These are phyloP conservation scores for Macadamia integrifolia DNA, from an alignment of 164 flowering plant genomes.

Conservation along the genomic window DNA sequence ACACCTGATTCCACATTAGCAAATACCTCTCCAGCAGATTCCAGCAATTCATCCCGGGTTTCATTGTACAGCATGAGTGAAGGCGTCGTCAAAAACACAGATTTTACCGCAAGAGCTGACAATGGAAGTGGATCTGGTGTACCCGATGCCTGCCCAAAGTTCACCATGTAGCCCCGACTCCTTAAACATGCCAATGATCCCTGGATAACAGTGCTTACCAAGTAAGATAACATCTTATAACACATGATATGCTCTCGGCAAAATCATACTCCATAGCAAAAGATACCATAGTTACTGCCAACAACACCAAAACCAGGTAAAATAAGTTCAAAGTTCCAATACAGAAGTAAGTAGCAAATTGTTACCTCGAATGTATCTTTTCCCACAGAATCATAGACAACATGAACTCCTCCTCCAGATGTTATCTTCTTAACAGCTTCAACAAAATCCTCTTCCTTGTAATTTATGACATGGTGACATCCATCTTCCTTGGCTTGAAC, in stretches of 20 bases:
- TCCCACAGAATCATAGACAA: slow-evolving; percentile 33
- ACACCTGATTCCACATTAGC: slow-evolving; percentile 53
- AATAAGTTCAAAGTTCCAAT: too few relatives aligned
- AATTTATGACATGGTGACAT: slow-evolving; percentile 69
- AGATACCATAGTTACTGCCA: too few relatives aligned
- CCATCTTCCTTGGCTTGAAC: slow-evolving; percentile 82
- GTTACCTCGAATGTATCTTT: slow-evolving; percentile 31
- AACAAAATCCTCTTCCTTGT: slow-evolving; percentile 68
- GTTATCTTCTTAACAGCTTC: slow-evolving; percentile 18
- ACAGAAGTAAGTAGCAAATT: neutral
- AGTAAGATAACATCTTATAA: neutral
- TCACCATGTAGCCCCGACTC: slow-evolving; percentile 78
- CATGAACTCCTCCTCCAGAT: slow-evolving; percentile 26
- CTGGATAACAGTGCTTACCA: slow-evolving; percentile 27
- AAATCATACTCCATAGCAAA: too few relatives aligned
- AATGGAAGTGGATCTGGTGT: slow-evolving; percentile 75
- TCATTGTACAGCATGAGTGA: slow-evolving; percentile 53
- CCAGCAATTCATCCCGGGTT: slow-evolving; percentile 67
- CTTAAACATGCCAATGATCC: slow-evolving; percentile 82
- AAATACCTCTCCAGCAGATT: slow-evolving; percentile 74
- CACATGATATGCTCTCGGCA: too few relatives aligned
- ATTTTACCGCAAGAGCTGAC: slow-evolving; percentile 58
- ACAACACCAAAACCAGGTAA: too few relatives aligned
- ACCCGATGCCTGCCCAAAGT: slow-evolving; percentile 86
- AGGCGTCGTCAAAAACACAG: slow-evolving; percentile 81